These are phyloP conservation scores for Thalassiosira delicatula DNA, from an alignment of 352 stramenopile species.

Conservation along the genomic window DNA sequence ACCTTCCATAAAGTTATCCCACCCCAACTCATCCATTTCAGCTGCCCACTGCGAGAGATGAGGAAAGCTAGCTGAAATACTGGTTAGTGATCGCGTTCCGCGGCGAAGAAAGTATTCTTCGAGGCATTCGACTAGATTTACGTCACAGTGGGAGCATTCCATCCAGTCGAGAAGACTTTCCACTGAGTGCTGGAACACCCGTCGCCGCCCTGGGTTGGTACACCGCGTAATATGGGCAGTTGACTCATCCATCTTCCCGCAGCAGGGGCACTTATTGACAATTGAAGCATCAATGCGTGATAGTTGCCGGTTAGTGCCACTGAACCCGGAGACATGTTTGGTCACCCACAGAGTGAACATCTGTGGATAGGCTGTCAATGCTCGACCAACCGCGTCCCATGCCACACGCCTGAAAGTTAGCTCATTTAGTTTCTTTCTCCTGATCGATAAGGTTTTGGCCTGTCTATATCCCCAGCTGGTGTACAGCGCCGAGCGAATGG, in stretches of 20 bases:
- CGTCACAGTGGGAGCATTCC: not conserved
- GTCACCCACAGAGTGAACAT: conserved; percentile 25
- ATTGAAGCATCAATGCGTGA: not conserved
- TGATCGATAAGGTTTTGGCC: not conserved
- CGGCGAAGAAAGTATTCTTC: not conserved
- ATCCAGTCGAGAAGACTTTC: not conserved
- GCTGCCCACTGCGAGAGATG: not conserved
- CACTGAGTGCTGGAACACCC: not conserved
- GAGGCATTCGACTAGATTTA: not conserved
- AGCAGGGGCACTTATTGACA: conserved; percentile 8
- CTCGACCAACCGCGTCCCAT: conserved; percentile 15
- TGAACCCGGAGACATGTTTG: conserved; percentile 24
- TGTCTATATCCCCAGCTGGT: not conserved
- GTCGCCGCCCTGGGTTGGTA: not conserved
- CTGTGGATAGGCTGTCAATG: conserved; percentile 14
- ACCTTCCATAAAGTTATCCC: not conserved
- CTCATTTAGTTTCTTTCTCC: not conserved
- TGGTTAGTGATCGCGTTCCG: not conserved
- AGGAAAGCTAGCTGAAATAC: not conserved
- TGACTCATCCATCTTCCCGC: not conserved
- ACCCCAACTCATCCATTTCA: not conserved
- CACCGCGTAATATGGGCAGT: conserved; percentile 7
- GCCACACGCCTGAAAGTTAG: conserved; percentile 21
- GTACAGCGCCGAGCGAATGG: not conserved
- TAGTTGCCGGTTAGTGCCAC: conserved; percentile 18